A percentile compares a stretch with the other conserved stretches of the same genome.
Conservation (phyloP, 2,329 filamentous ascomycete species). For the Cryphonectria naterciae region DNA sequence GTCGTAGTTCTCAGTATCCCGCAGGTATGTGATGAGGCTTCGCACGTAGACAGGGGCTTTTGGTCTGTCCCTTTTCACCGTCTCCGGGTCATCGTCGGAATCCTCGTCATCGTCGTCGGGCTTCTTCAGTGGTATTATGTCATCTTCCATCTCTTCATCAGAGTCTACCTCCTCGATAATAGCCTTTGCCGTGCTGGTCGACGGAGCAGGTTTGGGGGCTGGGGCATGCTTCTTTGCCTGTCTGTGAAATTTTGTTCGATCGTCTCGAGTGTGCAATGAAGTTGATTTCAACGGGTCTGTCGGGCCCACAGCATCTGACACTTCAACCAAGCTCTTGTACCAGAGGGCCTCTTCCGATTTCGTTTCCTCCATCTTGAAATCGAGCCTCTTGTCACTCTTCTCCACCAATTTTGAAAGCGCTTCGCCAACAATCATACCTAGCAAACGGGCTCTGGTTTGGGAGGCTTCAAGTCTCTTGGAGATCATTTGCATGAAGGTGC, state of each 20-base stretch:
- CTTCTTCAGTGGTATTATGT: slow-evolving; percentile 79
- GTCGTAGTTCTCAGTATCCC: slow-evolving; percentile 83
- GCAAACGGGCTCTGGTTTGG: slow-evolving; percentile 73
- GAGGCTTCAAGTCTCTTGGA: slow-evolving; percentile 84
- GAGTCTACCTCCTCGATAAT: slow-evolving; percentile 70
- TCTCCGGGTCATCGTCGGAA: slow-evolving; percentile 88
- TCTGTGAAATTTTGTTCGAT: slow-evolving; percentile 32
- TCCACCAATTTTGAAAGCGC: slow-evolving; percentile 66
- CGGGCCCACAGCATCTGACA: slow-evolving; percentile 67
- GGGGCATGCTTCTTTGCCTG: slow-evolving; percentile 38
- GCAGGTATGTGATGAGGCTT: slow-evolving; percentile 77
- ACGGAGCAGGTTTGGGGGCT: slow-evolving; percentile 34
- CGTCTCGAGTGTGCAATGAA: slow-evolving; percentile 24
- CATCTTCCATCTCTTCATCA: slow-evolving; percentile 65
- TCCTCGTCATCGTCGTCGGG: slow-evolving; percentile 88
- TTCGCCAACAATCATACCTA: slow-evolving; percentile 88
- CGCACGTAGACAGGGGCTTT: slow-evolving; percentile 88
- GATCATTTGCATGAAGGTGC: slow-evolving; percentile 74
- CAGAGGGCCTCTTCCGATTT: slow-evolving; percentile 72
- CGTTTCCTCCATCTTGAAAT: slow-evolving; percentile 83
- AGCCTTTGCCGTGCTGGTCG: slow-evolving; percentile 40
- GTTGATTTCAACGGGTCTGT: slow-evolving; percentile 51
- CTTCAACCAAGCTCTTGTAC: slow-evolving; percentile 69
- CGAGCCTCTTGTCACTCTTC: slow-evolving; percentile 72
- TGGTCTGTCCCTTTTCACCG: slow-evolving; percentile 81